Base-by-base conservation (phyloP, 768 basidiomycete species). In the Amanita thiersii region DNA sequence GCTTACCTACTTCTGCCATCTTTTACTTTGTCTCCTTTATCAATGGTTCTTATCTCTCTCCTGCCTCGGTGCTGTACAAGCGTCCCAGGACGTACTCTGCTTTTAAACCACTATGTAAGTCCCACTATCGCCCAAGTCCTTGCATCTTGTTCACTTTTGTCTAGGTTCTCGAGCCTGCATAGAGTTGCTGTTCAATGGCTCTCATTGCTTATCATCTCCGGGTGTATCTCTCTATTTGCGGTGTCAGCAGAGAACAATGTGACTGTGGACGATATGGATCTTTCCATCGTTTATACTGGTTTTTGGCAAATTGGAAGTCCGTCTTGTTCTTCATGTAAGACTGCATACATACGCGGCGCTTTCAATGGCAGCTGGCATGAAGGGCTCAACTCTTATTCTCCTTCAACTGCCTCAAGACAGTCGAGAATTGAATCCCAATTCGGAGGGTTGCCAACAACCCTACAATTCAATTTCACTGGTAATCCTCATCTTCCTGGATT, bases 381-480 rank as follows among this genome's bases (percentile, higher is more conserved):
- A 46, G 65, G 57, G 11, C 5, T n/a, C 45, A 47, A 40, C 25
- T 26, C n/a, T 41, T 25, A 14, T 23, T 31, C 25, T 20, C 29
- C n/a, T 39, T 46, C 2, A 35, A 52, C 24, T 19, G 23, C 7
- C 26, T 47, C 2, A 45, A 37, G 23, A 50, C 58, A 26, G 24
- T 54, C 12, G 60, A 63, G 14, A 44, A 12, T 63, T 64, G 39
- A 59, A 63, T 44, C 11, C 50, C 1, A 53, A 52, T 56, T 58
- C 41, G 49, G 47, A 10, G 62, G 63, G 45, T 39, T 47, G 5
- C 46, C 60, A 19, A 61, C 69, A 15, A 62, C 56, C 7, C 53
- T 62, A 5, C 56, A 62, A 18, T 65, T 69, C 40, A 65, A 64
- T 19, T 75, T 74, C 45, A 69, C 55, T 19, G 73, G 72, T 69